Percentiles rank a stretch among this genome's conserved stretches.
Conservation (phyloP, 2,329 filamentous ascomycete genomes). For the Diplodia seriata region DNA sequence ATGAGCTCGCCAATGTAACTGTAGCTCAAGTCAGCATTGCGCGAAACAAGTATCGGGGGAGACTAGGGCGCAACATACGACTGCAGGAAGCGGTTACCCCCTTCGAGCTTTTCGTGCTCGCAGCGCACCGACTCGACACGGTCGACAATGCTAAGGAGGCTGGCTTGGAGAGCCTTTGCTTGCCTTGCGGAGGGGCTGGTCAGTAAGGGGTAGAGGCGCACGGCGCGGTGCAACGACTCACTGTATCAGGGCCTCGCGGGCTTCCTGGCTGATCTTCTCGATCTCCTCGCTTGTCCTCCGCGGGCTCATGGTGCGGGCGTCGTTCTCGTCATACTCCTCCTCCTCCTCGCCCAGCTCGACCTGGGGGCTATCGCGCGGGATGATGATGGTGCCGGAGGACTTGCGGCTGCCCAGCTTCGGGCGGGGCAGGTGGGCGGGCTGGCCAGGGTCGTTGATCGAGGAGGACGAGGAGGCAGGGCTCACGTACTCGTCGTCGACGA, state of each 20-base stretch:
- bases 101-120: slow-evolving; percentile 96
- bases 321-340: slow-evolving; percentile 80
- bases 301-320: slow-evolving; percentile 94
- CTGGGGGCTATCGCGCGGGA: slow-evolving; percentile 76
- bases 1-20: slow-evolving; percentile 98
- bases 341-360: slow-evolving; percentile 76
- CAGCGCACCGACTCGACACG: slow-evolving; percentile 92
- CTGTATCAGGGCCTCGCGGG: slow-evolving; percentile 69
- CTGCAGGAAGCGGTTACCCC: slow-evolving; percentile 94
- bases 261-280: slow-evolving; percentile 83
- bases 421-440: slow-evolving; percentile 47
- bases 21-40: slow-evolving; percentile 35
- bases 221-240: slow-evolving; percentile 48
- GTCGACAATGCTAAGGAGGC: slow-evolving; percentile 86
- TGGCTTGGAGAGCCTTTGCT: slow-evolving; percentile 86
- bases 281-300: slow-evolving; percentile 89
- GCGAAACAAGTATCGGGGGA: not conserved
- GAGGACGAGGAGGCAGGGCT: slow-evolving; percentile 32
- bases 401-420: slow-evolving; percentile 76
- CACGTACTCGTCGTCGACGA: slow-evolving; percentile 33
- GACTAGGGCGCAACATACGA: slow-evolving; percentile 50
- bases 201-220: slow-evolving; percentile 19
- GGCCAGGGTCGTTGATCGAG: slow-evolving; percentile 32
- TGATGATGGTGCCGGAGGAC: slow-evolving; percentile 82
- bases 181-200: slow-evolving; percentile 64